Conservation (phyloP, 148 eudicot species). For the Silene latifolia region DNA sequence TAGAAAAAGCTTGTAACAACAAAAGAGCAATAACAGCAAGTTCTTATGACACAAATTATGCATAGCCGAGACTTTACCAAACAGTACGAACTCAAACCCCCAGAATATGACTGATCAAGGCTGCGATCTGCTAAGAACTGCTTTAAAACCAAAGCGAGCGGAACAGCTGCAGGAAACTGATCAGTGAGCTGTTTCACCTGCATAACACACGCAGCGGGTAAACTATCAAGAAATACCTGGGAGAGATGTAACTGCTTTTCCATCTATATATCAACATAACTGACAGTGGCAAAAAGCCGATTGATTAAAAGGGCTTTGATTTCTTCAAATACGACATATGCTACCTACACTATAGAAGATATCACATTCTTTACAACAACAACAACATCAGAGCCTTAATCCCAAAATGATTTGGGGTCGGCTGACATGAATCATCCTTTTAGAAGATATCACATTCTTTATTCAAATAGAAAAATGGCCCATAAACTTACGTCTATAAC, state of each 20-base stretch:
- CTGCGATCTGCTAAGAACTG: slow-evolving; percentile 96
- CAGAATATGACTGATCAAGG: slow-evolving; percentile 93
- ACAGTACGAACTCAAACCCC: slow-evolving; percentile 98
- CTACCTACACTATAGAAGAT: not conserved
- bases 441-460: not conserved
- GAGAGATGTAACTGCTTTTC: not conserved
- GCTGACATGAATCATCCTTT: too few species aligned
- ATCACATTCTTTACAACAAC: slow-evolving; percentile 1
- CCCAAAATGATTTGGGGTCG: too few species aligned
- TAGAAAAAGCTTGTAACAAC: not conserved
- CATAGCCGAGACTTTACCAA: slow-evolving; percentile 46
- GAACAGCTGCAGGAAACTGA: slow-evolving; percentile 86
- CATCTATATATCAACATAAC: not conserved
- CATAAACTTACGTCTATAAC: not conserved
- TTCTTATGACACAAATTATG: not conserved
- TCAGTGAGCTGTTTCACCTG: slow-evolving; percentile 92
- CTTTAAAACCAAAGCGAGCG: slow-evolving; percentile 90
- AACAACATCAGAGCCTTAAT: too few species aligned
- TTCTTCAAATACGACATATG: not conserved
- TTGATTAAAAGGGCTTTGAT: not conserved
- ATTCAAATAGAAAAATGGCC: not conserved
- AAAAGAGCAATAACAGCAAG: not conserved
- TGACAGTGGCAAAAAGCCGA: not conserved
- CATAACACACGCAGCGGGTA: slow-evolving; percentile 11
- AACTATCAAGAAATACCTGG: not conserved